Evolutionary conservation across 495 filamentous ascomycete genomes (phyloP).

Genomic region (Hyaloscypha finlandica): DNA sequence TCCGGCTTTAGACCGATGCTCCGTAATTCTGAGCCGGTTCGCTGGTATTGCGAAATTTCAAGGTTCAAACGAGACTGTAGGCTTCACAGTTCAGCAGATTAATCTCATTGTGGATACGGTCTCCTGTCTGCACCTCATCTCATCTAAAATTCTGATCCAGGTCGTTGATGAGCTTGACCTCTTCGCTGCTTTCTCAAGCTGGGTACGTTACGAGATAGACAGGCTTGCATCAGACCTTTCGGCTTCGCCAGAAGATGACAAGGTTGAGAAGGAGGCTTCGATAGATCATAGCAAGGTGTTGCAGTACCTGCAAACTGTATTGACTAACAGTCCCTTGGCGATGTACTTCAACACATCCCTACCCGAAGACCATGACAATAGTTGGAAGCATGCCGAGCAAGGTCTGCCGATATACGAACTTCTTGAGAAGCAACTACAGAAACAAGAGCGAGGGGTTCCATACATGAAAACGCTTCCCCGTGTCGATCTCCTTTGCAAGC

Average conservation of each 20-base stretch:
- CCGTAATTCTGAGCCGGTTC: constrained; percentile 78
- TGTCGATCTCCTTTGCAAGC: constrained; percentile 47
- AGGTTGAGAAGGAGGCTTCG: constrained; percentile 53
- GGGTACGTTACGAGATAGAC: constrained; percentile 86
- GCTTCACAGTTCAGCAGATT: constrained; percentile 56
- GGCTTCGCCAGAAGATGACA: constrained; percentile 48
- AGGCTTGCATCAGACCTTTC: constrained; percentile 49
- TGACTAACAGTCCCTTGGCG: constrained; percentile 47
- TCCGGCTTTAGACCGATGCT: constrained; percentile 81
- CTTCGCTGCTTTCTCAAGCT: constrained; percentile 77
- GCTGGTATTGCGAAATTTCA: constrained; percentile 85
- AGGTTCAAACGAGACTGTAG: constrained; percentile 64
- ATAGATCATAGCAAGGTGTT: constrained; percentile 57
- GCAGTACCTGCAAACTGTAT: constrained; percentile 52
- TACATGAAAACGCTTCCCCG: constrained; percentile 43
- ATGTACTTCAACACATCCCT: constrained; percentile 41
- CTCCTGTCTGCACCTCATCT: constrained; percentile 71
- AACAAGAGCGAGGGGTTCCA: constrained; percentile 40
- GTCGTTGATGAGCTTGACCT: constrained; percentile 77
- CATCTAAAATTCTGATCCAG: constrained; percentile 69
- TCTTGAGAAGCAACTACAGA: constrained; percentile 48
- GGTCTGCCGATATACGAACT: constrained; percentile 45
- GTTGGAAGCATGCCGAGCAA: constrained; percentile 25
- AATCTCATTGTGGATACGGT: constrained; percentile 65
- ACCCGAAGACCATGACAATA: constrained; percentile 31